Evolutionary conservation across 331 rosid species (phyloP).

Genomic region (Malus hybrid): DNA sequence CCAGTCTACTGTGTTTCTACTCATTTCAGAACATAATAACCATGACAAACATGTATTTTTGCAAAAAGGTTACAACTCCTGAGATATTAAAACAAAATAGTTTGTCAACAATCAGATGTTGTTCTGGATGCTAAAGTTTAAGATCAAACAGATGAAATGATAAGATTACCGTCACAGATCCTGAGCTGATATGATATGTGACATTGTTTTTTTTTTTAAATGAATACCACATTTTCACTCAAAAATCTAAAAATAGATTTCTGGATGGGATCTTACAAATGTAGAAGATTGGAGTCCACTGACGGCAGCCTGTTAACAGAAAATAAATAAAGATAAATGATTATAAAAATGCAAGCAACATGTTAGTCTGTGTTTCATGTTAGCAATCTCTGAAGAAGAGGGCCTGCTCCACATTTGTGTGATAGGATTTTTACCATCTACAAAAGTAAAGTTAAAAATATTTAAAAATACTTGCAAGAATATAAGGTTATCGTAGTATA

Average conservation of each 20-base stretch:
- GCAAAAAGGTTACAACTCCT: not conserved
- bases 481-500: no score
- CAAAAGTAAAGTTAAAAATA: no score
- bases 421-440: not conserved
- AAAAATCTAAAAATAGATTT: not conserved
- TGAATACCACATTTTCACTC: not conserved
- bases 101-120: not conserved
- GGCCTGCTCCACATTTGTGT: slow-evolving; percentile 43
- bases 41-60: not conserved
- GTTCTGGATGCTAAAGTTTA: not conserved
- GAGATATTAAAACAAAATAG: not conserved
- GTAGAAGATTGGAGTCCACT: not conserved
- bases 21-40: not conserved
- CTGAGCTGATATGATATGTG: not conserved
- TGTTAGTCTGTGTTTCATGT: not conserved
- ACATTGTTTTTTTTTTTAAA: not conserved
- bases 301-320: no score
- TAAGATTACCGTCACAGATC: not conserved
- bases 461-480: no score
- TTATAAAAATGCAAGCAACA: no score
- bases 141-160: not conserved
- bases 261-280: not conserved
- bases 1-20: not conserved
- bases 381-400: slow-evolving; percentile 10
- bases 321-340: no score